phyloP scores from a whole-genome alignment of 2,329 filamentous ascomycete species.

The Daldinia eschscholtzii region DNA sequence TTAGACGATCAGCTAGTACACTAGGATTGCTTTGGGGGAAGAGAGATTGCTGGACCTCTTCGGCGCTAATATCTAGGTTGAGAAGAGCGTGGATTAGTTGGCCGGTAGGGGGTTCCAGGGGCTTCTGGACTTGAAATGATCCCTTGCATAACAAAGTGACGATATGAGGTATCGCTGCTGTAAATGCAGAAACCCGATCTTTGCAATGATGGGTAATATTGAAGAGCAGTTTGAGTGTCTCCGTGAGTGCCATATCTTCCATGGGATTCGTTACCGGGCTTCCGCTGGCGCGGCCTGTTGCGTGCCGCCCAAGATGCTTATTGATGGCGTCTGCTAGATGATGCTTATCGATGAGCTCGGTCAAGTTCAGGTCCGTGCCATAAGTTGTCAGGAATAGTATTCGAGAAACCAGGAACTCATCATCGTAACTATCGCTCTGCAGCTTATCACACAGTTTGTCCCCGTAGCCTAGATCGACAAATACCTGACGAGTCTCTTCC shows the following conservation, averaged over 20 bases:
- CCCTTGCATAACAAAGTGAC: constrained; percentile 75
- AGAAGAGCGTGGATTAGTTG: constrained; percentile 84
- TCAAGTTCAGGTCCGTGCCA: constrained; percentile 75
- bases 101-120: constrained; percentile 78
- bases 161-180: constrained; percentile 75
- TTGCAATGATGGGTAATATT: constrained; percentile 84
- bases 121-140: constrained; percentile 69
- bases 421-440: constrained; percentile 79
- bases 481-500: constrained; percentile 75
- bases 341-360: constrained; percentile 73
- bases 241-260: constrained; percentile 82
- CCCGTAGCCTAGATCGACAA: constrained; percentile 78
- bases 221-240: constrained; percentile 90
- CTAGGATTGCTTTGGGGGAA: constrained; percentile 75
- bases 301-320: constrained; percentile 78
- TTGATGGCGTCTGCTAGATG: constrained; percentile 76
- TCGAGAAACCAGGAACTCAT: constrained; percentile 87
- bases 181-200: constrained; percentile 72
- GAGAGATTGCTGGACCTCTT: constrained; percentile 66
- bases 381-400: constrained; percentile 87
- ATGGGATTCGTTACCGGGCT: constrained; percentile 65
- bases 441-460: constrained; percentile 77
- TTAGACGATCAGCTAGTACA: constrained; percentile 72
- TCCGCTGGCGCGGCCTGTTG: constrained; percentile 56
- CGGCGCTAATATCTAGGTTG: constrained; percentile 77